phyloP scores from a whole-genome alignment of 768 basidiomycete genomes.

The Pisolithus orientalis region DNA sequence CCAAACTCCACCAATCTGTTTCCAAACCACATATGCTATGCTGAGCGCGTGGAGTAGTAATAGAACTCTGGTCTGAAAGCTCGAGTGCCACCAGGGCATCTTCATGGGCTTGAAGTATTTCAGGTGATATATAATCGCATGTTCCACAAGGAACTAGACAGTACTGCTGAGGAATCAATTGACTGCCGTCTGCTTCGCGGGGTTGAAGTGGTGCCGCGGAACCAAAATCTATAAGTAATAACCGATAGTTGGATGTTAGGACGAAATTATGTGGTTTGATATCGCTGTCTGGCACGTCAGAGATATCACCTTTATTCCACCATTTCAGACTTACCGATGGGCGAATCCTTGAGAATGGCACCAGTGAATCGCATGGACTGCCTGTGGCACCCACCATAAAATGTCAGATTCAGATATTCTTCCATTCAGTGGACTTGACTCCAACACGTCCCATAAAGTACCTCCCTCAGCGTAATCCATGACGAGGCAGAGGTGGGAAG shows the following conservation, averaged over 20 bases:
- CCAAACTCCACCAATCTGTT: constrained; percentile 96
- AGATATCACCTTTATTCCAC: neutral
- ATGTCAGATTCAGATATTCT: constrained; percentile 64
- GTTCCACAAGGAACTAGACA: constrained; percentile 86
- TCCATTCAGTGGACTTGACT: constrained; percentile 60
- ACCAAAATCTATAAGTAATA: constrained; percentile 93
- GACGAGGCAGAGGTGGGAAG: constrained; percentile 68
- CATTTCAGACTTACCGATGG: constrained; percentile 58
- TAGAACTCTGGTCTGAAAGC: constrained; percentile 46
- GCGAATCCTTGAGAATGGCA: constrained; percentile 84
- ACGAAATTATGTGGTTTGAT: constrained; percentile 97
- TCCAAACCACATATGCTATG: constrained; percentile 67
- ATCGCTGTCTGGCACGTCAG: constrained; percentile 47
- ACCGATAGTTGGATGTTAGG: constrained; percentile 53
- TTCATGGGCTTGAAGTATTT: constrained; percentile 80
- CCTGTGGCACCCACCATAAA: constrained; percentile 82
- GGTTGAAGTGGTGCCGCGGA: constrained; percentile 75
- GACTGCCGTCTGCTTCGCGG: constrained; percentile 48
- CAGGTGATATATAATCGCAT: constrained; percentile 95
- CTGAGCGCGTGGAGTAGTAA: constrained; percentile 15
- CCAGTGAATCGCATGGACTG: constrained; percentile 83
- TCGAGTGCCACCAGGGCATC: constrained; percentile 75
- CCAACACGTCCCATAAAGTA: constrained; percentile 83
- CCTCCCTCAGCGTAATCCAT: constrained; percentile 86
- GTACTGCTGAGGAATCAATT: constrained; percentile 50